Evolutionary conservation across 129 eudicot genomes (phyloP).

Genomic region (Flaveria brownii): DNA sequence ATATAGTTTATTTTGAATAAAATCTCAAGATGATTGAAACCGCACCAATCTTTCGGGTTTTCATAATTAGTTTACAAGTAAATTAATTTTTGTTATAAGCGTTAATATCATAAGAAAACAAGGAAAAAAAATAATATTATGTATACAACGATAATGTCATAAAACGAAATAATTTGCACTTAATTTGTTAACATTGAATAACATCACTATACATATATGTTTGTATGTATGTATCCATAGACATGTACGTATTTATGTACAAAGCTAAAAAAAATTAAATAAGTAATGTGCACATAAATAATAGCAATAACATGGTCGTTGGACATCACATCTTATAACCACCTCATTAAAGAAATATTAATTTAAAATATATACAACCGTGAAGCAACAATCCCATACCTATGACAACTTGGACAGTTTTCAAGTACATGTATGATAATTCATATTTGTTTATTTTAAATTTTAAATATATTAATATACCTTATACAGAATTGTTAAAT

Average conservation of each 20-base stretch:
- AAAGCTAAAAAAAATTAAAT: neutral
- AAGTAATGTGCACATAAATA: neutral
- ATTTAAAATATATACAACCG: neutral
- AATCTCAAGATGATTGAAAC: too few relatives aligned
- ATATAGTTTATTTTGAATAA: too few relatives aligned
- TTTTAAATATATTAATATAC: neutral
- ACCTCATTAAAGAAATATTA: slow-evolving; percentile 23
- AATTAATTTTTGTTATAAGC: too few relatives aligned
- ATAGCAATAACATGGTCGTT: slow-evolving; percentile 23
- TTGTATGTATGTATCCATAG: too few relatives aligned
- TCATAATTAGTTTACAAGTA: too few relatives aligned
- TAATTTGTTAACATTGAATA: neutral
- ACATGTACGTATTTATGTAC: neutral
- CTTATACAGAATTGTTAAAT: neutral
- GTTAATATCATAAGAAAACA: too few relatives aligned
- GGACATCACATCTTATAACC: slow-evolving; percentile 34
- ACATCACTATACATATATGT: neutral
- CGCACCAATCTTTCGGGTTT: too few relatives aligned
- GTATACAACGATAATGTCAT: too few relatives aligned
- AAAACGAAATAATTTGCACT: too few relatives aligned
- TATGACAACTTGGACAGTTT: slow-evolving; percentile 21
- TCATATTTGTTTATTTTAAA: neutral
- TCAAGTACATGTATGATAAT: neutral
- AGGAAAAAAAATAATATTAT: too few relatives aligned
- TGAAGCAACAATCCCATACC: slow-evolving; percentile 26